Evolutionary conservation across 805 yeast genomes (phyloP).

Genomic region (Monosporozyma aquatica): DNA sequence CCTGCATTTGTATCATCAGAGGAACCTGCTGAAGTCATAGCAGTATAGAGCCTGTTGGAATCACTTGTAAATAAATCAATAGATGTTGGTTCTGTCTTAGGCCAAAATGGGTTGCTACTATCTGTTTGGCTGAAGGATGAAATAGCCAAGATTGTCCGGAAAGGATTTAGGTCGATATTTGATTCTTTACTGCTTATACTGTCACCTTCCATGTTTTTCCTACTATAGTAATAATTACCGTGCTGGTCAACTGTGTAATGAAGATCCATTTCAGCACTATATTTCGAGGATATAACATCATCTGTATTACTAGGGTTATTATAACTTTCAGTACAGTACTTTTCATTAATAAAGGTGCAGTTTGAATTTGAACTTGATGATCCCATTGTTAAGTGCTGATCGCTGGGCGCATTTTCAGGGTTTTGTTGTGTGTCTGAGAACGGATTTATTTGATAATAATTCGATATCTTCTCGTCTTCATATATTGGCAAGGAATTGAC

Average conservation of each 20-base stretch:
- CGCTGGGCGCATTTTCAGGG: background rate
- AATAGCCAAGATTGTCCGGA: background rate
- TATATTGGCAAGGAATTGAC: background rate
- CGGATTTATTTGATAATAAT: slow-evolving; percentile 3
- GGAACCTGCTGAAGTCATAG: background rate
- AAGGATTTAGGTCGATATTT: background rate
- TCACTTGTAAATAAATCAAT: background rate
- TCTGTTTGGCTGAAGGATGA: background rate
- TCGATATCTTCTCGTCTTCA: background rate
- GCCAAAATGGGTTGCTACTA: background rate
- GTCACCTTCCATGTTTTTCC: background rate
- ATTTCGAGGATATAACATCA: slow-evolving; percentile 9
- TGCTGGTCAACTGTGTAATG: slow-evolving; percentile 18
- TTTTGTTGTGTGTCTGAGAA: background rate
- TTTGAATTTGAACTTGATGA: background rate
- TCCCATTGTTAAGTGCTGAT: background rate
- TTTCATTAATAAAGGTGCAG: background rate
- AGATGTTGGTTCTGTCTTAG: background rate
- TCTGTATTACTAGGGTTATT: slow-evolving; percentile 8
- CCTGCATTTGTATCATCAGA: too few relatives aligned
- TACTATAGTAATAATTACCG: slow-evolving; percentile 22
- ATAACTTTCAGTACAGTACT: slow-evolving; percentile 3
- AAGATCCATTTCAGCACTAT: slow-evolving; percentile 16
- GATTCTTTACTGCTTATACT: background rate
- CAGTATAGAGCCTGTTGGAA: background rate